Conservation (phyloP, 1,284 basidiomycete genomes). For the Puccinia hordei region DNA sequence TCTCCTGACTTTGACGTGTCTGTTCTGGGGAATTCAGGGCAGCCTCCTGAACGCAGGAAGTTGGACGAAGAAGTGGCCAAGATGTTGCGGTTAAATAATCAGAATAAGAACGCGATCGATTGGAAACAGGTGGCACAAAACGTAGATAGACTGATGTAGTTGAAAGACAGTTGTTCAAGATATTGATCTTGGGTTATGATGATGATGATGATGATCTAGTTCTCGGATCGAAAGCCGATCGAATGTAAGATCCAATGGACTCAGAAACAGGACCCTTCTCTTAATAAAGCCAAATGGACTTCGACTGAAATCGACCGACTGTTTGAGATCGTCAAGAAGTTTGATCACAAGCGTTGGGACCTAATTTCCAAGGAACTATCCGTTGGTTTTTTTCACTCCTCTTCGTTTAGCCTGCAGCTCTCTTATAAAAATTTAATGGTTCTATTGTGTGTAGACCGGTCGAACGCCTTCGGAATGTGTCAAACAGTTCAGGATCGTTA, state of each 20-base stretch:
- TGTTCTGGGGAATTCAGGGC: neutral
- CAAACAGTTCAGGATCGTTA: conserved; percentile 44
- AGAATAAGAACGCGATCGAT: neutral
- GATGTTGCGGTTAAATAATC: neutral
- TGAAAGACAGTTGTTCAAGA: neutral
- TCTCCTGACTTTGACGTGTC: neutral
- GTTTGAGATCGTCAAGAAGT: conserved; percentile 48
- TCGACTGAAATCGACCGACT: conserved; percentile 50
- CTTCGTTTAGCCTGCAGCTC: too few relatives aligned
- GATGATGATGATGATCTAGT: conserved; percentile 22
- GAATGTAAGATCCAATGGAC: conserved; percentile 54
- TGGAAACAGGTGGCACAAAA: neutral
- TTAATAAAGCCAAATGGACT: conserved; percentile 52
- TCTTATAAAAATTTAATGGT: too few relatives aligned
- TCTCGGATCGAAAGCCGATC: conserved; percentile 52
- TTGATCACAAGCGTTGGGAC: conserved; percentile 49
- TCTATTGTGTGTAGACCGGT: conserved; percentile 14
- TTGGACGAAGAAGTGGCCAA: conserved; percentile 32
- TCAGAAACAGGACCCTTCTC: conserved; percentile 52
- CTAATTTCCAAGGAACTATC: conserved; percentile 51
- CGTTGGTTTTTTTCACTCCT: conserved; percentile 36
- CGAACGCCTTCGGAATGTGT: conserved; percentile 53
- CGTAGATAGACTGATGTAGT: neutral
- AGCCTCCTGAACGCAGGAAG: conserved; percentile 33
- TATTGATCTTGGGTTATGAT: neutral